These are phyloP conservation scores for Glonium stellatum DNA, from an alignment of 495 filamentous ascomycete species.

Conservation along the genomic window DNA sequence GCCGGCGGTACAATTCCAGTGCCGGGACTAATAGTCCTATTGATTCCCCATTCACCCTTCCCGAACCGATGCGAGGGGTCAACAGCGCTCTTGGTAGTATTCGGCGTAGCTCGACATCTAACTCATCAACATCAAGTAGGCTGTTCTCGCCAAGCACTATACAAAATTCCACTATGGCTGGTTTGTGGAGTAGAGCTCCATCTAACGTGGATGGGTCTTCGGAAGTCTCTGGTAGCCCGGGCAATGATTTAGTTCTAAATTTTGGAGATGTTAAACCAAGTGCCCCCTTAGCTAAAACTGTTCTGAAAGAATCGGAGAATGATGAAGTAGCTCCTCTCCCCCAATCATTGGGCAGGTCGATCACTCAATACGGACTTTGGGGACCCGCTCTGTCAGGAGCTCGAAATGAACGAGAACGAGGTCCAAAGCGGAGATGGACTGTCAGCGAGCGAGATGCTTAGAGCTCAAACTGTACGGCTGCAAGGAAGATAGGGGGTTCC, in stretches of 20 bases:
- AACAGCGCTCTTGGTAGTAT: conserved; percentile 33
- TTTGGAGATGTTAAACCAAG: conserved; percentile 26
- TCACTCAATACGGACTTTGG: conserved; percentile 28
- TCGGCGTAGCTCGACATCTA: conserved; percentile 27
- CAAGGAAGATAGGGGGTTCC: background rate
- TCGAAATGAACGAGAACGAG: conserved; percentile 16
- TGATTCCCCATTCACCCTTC: conserved; percentile 10
- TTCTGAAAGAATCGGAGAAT: conserved; percentile 10
- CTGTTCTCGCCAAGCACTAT: conserved; percentile 27
- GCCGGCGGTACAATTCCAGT: conserved; percentile 13
- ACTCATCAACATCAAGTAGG: conserved; percentile 4
- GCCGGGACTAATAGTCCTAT: conserved; percentile 10
- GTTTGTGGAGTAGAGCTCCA: conserved; percentile 21
- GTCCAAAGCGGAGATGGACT: conserved; percentile 36
- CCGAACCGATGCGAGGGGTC: conserved; percentile 15
- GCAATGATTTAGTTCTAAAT: conserved; percentile 43
- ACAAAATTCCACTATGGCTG: conserved; percentile 15
- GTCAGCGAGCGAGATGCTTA: conserved; percentile 23
- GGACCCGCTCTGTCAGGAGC: conserved; percentile 18
- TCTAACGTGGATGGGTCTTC: conserved; percentile 19
- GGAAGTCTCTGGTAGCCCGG: conserved; percentile 18
- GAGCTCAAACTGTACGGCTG: background rate
- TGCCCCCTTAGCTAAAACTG: conserved; percentile 1
- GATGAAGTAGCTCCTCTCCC: conserved; percentile 24
- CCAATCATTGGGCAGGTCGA: background rate